Evolutionary conservation across 768 basidiomycete species (phyloP).

Genomic region (Termitomyces sp.): DNA sequence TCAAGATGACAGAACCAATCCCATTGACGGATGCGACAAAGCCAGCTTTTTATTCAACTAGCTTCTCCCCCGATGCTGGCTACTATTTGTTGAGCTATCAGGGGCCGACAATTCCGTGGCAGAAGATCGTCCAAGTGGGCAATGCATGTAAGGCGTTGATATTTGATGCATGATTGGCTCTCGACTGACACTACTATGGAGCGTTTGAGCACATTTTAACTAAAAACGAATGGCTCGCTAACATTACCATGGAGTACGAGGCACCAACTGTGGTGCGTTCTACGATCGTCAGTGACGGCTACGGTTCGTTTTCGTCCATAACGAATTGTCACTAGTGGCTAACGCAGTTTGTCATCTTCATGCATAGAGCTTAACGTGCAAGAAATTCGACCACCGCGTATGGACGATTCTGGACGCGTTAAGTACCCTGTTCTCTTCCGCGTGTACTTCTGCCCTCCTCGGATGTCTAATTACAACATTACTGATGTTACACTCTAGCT

Average conservation of each 20-base stretch:
- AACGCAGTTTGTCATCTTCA: constrained; percentile 14
- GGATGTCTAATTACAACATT: neutral
- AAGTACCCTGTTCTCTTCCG: constrained; percentile 94
- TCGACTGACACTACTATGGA: constrained; percentile 18
- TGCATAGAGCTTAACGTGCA: constrained; percentile 77
- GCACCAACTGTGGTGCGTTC: constrained; percentile 63
- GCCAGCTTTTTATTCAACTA: constrained; percentile 55
- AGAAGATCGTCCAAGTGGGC: constrained; percentile 61
- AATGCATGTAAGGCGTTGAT: constrained; percentile 26
- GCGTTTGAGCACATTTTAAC: constrained; percentile 64
- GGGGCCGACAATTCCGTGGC: constrained; percentile 86
- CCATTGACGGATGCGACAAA: constrained; percentile 48
- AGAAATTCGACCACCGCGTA: constrained; percentile 85
- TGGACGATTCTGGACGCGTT: constrained; percentile 93
- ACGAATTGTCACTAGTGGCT: neutral
- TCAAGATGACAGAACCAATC: constrained; percentile 31
- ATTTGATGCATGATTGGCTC: neutral
- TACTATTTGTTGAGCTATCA: constrained; percentile 79
- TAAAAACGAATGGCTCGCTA: constrained; percentile 62
- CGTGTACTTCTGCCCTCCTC: constrained; percentile 46
- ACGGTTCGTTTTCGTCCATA: constrained; percentile 45
- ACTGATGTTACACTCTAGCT: constrained; percentile 35
- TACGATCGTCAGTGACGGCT: constrained; percentile 77
- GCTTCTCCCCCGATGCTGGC: constrained; percentile 81
- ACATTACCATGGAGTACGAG: constrained; percentile 63